Conservation (phyloP, 257 asterid species). For the Rehmannia glutinosa region DNA sequence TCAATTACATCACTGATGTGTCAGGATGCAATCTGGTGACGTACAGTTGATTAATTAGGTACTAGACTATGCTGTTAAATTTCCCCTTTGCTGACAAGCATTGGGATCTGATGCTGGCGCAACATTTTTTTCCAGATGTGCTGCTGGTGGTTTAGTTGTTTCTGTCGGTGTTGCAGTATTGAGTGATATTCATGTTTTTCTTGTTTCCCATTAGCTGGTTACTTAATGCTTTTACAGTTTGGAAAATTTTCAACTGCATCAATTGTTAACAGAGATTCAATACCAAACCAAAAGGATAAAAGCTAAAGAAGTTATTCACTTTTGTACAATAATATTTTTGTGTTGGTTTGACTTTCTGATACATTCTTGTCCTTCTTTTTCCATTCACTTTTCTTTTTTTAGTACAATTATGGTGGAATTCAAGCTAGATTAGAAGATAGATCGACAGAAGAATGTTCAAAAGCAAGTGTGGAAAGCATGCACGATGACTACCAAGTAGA, state of each 20-base stretch:
- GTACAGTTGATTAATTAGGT: not conserved
- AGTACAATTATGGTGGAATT: constrained; percentile 97
- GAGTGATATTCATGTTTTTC: not conserved
- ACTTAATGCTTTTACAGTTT: too few relatives aligned
- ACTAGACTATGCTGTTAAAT: not conserved
- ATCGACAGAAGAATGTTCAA: constrained; percentile 43
- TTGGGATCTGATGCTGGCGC: too few relatives aligned
- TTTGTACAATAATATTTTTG: not conserved
- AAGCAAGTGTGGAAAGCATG: constrained; percentile 34
- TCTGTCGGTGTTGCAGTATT: not conserved
- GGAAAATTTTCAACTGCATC: too few relatives aligned
- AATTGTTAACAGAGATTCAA: not conserved
- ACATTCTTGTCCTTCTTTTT: not conserved
- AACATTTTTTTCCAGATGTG: too few relatives aligned
- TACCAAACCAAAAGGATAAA: not conserved
- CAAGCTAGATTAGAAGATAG: constrained; percentile 56
- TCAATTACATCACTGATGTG: not conserved
- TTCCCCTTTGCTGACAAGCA: too few relatives aligned
- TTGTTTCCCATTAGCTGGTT: not conserved
- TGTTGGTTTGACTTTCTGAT: constrained; percentile 12
- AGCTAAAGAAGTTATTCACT: not conserved
- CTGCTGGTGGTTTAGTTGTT: too few relatives aligned
- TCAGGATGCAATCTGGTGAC: not conserved
- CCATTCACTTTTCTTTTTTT: constrained; percentile 9
- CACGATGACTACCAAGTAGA: constrained; percentile 53